These are phyloP conservation scores for Hymenoscyphus repandus DNA, from an alignment of 2,329 filamentous ascomycete genomes.

Conservation along the genomic window DNA sequence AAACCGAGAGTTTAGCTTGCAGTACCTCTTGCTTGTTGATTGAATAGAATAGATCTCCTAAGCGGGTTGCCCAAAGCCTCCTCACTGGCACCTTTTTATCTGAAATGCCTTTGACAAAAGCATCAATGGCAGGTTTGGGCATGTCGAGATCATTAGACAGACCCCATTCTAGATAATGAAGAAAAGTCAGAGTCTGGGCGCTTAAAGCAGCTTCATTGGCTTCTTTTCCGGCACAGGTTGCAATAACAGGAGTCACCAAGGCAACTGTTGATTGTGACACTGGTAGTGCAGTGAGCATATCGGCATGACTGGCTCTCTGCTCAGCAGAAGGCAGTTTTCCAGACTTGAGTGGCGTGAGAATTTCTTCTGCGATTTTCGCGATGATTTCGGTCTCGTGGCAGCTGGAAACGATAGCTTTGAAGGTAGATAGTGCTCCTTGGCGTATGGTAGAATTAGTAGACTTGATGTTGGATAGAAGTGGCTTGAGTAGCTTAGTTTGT, in stretches of 20 bases:
- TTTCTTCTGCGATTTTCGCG: slow-evolving; percentile 68
- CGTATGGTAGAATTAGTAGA: slow-evolving; percentile 79
- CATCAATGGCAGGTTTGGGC: slow-evolving; percentile 62
- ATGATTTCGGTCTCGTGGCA: slow-evolving; percentile 54
- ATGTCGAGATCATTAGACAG: slow-evolving; percentile 56
- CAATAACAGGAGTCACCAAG: slow-evolving; percentile 62
- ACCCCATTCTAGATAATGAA: slow-evolving; percentile 57
- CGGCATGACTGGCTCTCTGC: slow-evolving; percentile 75
- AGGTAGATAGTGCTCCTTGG: slow-evolving; percentile 68
- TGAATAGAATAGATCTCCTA: slow-evolving; percentile 65
- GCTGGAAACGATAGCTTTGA: slow-evolving; percentile 61
- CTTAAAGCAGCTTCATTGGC: slow-evolving; percentile 78
- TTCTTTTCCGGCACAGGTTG: slow-evolving; percentile 71
- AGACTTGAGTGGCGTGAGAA: slow-evolving; percentile 72
- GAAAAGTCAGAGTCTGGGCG: slow-evolving; percentile 68
- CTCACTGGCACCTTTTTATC: slow-evolving; percentile 80
- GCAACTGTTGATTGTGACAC: slow-evolving; percentile 56
- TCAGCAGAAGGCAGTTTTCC: slow-evolving; percentile 82
- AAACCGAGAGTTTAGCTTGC: slow-evolving; percentile 42
- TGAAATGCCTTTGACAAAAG: slow-evolving; percentile 71
- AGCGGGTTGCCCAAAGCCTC: slow-evolving; percentile 72
- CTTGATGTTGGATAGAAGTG: slow-evolving; percentile 83
- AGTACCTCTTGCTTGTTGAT: slow-evolving; percentile 43
- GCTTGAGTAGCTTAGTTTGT: slow-evolving; percentile 70
- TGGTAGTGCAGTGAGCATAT: slow-evolving; percentile 66